A percentile compares a stretch with the other conserved stretches of the same genome.
These are phyloP conservation scores for Fomitiporia mediterranea DNA, from an alignment of 1,284 basidiomycete species.

Conservation along the genomic window DNA sequence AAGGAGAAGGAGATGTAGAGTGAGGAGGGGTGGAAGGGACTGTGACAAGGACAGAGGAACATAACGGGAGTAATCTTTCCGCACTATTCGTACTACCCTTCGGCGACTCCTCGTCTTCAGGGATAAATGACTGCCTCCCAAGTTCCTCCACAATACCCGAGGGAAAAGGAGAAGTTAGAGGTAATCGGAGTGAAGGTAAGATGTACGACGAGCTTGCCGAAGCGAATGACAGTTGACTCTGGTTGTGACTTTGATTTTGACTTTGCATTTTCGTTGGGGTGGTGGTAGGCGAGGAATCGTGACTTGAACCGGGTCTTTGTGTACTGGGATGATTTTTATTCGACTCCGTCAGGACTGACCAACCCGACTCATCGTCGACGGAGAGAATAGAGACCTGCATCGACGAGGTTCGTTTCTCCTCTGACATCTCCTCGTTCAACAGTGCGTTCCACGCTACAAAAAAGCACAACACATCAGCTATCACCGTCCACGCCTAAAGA, in stretches of 20 bases:
- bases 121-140: constrained; percentile 15
- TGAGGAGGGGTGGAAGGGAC: background rate
- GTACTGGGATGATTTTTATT: constrained; percentile 1
- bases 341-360: constrained; percentile 35
- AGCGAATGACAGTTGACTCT: constrained; percentile 1
- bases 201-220: background rate
- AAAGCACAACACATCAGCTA: constrained; percentile 9
- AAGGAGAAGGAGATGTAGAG: no score
- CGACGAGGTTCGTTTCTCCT: constrained; percentile 35
- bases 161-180: no score
- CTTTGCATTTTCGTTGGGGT: background rate
- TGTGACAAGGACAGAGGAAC: constrained; percentile 48
- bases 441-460: constrained; percentile 59
- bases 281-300: constrained; percentile 15
- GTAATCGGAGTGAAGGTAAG: constrained; percentile 18
- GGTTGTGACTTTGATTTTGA: background rate
- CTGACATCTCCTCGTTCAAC: constrained; percentile 36
- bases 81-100: constrained; percentile 23
- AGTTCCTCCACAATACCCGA: constrained; percentile 34
- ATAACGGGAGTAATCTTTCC: constrained; percentile 34
- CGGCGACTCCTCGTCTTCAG: constrained; percentile 19
- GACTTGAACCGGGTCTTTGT: constrained; percentile 17
- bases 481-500: constrained; percentile 8
- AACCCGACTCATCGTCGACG: constrained; percentile 50
- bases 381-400: constrained; percentile 53